Evolutionary conservation across 2,329 filamentous ascomycete species (phyloP).

Genomic region (Penicillium brevicompactum): DNA sequence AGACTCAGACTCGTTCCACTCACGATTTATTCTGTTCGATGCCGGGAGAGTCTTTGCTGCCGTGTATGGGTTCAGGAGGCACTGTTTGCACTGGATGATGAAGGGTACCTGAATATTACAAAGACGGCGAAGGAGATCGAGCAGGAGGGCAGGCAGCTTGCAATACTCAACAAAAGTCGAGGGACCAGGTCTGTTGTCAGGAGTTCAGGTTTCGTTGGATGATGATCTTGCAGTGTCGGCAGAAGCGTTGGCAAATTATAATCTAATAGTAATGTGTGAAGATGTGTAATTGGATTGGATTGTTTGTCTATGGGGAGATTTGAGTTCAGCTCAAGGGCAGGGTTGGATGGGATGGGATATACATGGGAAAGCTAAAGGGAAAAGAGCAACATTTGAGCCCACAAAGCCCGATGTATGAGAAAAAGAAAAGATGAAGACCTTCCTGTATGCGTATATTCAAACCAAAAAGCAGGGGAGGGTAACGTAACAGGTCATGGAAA

Average conservation of each 20-base stretch:
- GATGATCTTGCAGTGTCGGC: not conserved
- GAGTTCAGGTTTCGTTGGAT: conserved; percentile 4
- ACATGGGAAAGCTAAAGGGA: conserved; percentile 13
- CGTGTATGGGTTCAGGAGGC: conserved; percentile 29
- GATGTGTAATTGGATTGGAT: conserved; percentile 7
- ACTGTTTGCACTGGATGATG: conserved; percentile 25
- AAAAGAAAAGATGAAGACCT: not conserved
- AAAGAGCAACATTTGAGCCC: conserved; percentile 1
- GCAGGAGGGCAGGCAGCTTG: conserved; percentile 16
- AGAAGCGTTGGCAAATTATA: not conserved
- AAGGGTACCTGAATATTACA: conserved; percentile 23
- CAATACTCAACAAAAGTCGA: conserved; percentile 10
- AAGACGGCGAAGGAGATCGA: conserved; percentile 18
- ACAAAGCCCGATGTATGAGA: not conserved
- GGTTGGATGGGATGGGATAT: conserved; percentile 8
- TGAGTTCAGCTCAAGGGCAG: conserved; percentile 6
- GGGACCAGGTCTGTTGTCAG: not conserved
- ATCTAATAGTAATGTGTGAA: not conserved
- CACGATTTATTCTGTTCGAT: conserved; percentile 20
- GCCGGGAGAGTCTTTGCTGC: conserved; percentile 19
- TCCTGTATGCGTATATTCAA: conserved; percentile 14
- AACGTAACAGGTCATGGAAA: conserved; percentile 17
- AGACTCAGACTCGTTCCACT: conserved; percentile 21
- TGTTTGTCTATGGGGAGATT: conserved; percentile 19
- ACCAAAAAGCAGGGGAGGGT: conserved; percentile 4